Percentiles rank a stretch among this genome's conserved stretches.
These are phyloP conservation scores for Iberis amara DNA, from an alignment of 441 rosid genomes.

Conservation along the genomic window DNA sequence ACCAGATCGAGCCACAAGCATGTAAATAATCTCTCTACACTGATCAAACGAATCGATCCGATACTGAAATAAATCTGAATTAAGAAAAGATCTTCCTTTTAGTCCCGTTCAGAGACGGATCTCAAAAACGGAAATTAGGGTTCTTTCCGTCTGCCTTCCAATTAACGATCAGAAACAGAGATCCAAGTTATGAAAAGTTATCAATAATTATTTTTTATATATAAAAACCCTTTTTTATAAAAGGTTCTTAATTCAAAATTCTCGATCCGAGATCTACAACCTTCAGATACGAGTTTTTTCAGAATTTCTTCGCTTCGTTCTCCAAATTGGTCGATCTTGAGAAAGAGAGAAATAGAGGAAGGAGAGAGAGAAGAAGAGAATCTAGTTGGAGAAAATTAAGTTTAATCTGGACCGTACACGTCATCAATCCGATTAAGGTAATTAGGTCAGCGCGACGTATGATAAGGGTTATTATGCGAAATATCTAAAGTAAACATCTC, in stretches of 20 bases:
- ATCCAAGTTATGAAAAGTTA: constrained; percentile 24
- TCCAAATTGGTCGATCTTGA: neutral
- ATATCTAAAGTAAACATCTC: no score
- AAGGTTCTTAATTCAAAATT: constrained; percentile 23
- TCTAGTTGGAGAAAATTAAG: constrained; percentile 24
- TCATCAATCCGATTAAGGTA: constrained; percentile 41
- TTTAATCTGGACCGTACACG: constrained; percentile 79
- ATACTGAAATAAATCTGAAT: neutral
- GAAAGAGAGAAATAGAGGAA: neutral
- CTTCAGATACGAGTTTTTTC: constrained; percentile 15
- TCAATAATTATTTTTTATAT: no score
- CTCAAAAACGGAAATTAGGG: constrained; percentile 29
- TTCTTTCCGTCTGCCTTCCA: neutral
- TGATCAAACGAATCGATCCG: constrained; percentile 1
- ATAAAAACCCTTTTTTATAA: neutral
- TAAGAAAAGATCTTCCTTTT: neutral
- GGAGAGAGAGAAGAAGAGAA: constrained; percentile 28
- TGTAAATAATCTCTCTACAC: neutral
- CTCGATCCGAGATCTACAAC: constrained; percentile 23
- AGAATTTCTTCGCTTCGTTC: constrained; percentile 6
- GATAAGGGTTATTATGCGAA: no score
- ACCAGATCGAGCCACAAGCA: constrained; percentile 31
- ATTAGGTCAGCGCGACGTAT: neutral
- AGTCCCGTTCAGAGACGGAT: constrained; percentile 17
- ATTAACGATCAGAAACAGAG: constrained; percentile 13